These are phyloP conservation scores for Vaucheria bursata DNA, from an alignment of 352 stramenopile genomes.

Conservation along the genomic window DNA sequence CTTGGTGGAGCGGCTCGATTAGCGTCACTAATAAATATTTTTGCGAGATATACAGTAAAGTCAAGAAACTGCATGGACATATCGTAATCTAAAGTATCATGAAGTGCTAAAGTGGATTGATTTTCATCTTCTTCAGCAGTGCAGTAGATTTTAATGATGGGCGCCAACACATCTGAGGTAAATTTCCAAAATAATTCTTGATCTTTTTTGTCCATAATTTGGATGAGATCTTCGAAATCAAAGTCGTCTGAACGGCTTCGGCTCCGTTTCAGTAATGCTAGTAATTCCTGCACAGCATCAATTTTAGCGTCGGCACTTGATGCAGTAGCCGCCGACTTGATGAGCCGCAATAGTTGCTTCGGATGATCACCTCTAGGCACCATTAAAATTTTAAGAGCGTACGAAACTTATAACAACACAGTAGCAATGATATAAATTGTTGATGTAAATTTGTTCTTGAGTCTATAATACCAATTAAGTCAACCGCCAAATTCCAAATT, in stretches of 20 bases:
- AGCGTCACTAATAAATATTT: constrained; percentile 14
- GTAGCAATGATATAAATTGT: too few species aligned
- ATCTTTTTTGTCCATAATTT: constrained; percentile 35
- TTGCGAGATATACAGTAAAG: not conserved
- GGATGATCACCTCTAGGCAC: too few species aligned
- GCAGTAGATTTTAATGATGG: too few species aligned
- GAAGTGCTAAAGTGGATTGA: not conserved
- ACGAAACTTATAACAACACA: too few species aligned
- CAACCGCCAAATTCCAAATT: too few species aligned
- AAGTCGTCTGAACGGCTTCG: constrained; percentile 4
- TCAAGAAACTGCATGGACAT: constrained; percentile 15
- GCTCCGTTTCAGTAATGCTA: constrained; percentile 4
- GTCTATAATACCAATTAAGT: too few species aligned
- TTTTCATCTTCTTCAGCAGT: too few species aligned
- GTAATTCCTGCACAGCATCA: not conserved
- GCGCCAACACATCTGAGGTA: too few species aligned
- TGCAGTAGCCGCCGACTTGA: not conserved
- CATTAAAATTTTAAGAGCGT: too few species aligned
- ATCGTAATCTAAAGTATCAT: not conserved
- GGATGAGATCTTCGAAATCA: constrained; percentile 26
- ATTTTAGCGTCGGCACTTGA: not conserved
- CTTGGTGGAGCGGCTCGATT: constrained; percentile 13
- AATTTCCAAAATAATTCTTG: constrained; percentile 24
- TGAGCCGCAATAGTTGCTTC: too few species aligned
- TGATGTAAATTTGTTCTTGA: too few species aligned